Evolutionary conservation across 768 basidiomycete genomes (phyloP), one percentile per base, ranked within the genome.

Genomic region (Trametes cinnabarina): DNA sequence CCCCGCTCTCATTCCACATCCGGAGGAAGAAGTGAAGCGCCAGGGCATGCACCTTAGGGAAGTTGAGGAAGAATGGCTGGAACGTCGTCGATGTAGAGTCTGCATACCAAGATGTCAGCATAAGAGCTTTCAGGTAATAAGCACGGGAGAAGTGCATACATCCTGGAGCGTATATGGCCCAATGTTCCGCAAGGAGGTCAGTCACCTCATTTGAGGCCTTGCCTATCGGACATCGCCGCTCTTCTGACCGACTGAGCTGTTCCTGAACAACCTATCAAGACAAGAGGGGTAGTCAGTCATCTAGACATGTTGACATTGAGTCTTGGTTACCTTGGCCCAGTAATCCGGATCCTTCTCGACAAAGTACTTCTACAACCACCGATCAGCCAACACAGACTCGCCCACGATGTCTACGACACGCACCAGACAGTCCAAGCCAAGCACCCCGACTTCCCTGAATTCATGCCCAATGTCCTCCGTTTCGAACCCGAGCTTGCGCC

Each of bases 1-100:
- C 89, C 12, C 87, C 86, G 65, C 89, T 90, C 69, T 96, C 94
- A 64, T 80, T 82, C 92, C 92, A 96, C 85, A 96, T 93, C 32
- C 91, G 82, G n/a, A 92, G 74, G 73, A 95, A 95, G 76, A 95
- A 94, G 44, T 83, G 82, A 3, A 87, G 84, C 5, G 89, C 88
- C n/a, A 94, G 74, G 10, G 80, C 76, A 71, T 97, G 94, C 4
- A 93, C 86, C 61, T 81, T 85, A 68, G 82, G 80, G 67, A 94
- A 91, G 64, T 90, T 90, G 62, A 95, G 79, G 73, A 95, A 90
- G 74, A 93, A 92, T 0, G 92, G 92, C 61, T 90, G 86, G 70
- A 91, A 93, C 2, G 84, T 82, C 3, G 88, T 88, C 3, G 89
- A 85, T 2, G 90, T 88, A 3, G 91, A 86, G 69, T 92, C 91